A percentile compares a stretch with the other conserved stretches of the same genome.
phyloP scores from a whole-genome alignment of 2,329 filamentous ascomycete species.

The Cercospora beticola region DNA sequence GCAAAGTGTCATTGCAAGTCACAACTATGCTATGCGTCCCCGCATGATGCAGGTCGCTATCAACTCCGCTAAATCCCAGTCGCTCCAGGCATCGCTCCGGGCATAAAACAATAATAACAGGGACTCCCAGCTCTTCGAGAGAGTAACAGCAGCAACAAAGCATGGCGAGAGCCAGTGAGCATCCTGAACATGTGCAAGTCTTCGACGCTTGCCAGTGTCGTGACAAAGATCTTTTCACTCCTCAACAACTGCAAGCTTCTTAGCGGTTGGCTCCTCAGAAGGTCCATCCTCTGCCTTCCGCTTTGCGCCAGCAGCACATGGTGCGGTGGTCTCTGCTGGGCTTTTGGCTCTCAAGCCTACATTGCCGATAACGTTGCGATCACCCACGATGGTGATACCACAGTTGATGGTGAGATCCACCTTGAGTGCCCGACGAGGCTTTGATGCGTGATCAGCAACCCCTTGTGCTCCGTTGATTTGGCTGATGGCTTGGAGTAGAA shows the following conservation, averaged over 20 bases:
- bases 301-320: constrained; percentile 30
- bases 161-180: neutral
- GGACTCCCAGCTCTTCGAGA: neutral
- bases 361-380: constrained; percentile 37
- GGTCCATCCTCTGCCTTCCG: constrained; percentile 32
- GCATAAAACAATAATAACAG: neutral
- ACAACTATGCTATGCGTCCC: neutral
- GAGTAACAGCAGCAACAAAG: neutral
- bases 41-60: neutral
- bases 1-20: neutral
- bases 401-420: constrained; percentile 47
- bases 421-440: constrained; percentile 46
- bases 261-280: constrained; percentile 19
- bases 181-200: neutral
- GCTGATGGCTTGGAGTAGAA: constrained; percentile 48
- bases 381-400: constrained; percentile 35
- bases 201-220: neutral
- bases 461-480: constrained; percentile 40
- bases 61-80: neutral
- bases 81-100: neutral
- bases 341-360: constrained; percentile 32
- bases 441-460: constrained; percentile 43
- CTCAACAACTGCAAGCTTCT: constrained; percentile 23
- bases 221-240: neutral
- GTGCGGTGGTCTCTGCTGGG: neutral